phyloP scores from a whole-genome alignment of 495 filamentous ascomycete genomes.

The Lineolata rhizophorae region DNA sequence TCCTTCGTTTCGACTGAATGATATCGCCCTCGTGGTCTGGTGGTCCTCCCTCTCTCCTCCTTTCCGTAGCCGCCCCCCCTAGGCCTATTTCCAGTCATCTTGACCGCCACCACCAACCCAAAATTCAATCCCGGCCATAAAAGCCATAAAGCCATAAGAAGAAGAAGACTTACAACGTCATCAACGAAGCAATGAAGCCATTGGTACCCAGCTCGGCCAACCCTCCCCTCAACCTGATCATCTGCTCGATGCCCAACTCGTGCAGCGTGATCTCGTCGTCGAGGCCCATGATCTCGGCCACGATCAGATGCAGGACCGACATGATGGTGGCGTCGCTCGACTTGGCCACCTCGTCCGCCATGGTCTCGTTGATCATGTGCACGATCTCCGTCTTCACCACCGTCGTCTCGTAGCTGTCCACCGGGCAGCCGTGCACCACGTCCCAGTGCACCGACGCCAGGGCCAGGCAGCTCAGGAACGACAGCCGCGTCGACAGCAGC shows the following conservation, averaged over 20 bases:
- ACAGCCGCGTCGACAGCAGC: neutral
- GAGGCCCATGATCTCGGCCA: no score
- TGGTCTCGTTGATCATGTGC: neutral
- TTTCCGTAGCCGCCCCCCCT: no score
- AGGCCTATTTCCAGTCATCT: no score
- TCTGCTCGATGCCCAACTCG: conserved; percentile 9
- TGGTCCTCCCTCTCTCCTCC: no score
- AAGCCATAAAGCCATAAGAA: conserved; percentile 4
- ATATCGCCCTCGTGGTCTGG: no score
- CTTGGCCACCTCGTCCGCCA: neutral
- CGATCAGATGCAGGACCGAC: conserved; percentile 14
- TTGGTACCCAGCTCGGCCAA: conserved; percentile 4
- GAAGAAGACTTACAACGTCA: conserved; percentile 5
- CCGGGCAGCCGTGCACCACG: neutral
- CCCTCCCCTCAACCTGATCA: conserved; percentile 13
- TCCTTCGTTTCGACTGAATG: no score
- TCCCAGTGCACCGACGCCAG: neutral
- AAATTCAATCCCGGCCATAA: no score
- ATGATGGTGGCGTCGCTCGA: conserved; percentile 7
- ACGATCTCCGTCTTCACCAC: neutral
- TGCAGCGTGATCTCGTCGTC: conserved; percentile 13
- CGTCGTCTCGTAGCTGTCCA: neutral
- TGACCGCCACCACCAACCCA: no score
- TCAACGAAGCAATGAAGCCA: conserved; percentile 5
- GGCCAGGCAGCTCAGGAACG: neutral